A percentile compares a stretch with the other conserved stretches of the same genome.
Evolutionary conservation across 1,284 basidiomycete species (phyloP).

Genomic region (Tremellales sp.): DNA sequence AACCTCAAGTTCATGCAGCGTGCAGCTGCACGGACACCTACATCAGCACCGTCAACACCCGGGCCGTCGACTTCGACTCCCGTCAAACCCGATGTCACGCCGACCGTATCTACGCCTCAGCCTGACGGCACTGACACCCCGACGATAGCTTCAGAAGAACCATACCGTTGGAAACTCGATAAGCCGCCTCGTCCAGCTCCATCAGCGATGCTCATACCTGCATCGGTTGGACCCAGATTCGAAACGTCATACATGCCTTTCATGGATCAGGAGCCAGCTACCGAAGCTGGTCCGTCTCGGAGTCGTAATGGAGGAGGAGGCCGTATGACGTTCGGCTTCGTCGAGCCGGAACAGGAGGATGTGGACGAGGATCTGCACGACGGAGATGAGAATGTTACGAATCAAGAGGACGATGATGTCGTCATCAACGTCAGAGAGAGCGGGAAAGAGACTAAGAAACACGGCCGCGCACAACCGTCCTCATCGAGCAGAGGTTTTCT

Average conservation of each 20-base stretch:
- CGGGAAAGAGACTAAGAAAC: not conserved
- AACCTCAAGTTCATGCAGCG: slow-evolving; percentile 49
- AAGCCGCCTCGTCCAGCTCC: not conserved
- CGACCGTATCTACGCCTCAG: not conserved
- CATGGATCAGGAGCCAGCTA: slow-evolving; percentile 4
- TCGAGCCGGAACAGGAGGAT: slow-evolving; percentile 8
- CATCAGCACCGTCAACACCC: slow-evolving; percentile 3
- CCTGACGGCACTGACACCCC: not conserved
- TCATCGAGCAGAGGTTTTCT: too few relatives aligned
- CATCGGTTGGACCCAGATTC: slow-evolving; percentile 14
- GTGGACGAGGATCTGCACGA: not conserved
- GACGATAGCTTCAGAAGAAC: not conserved
- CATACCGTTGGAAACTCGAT: not conserved
- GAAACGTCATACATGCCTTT: slow-evolving; percentile 33
- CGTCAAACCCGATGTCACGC: not conserved
- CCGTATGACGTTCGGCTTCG: slow-evolving; percentile 13
- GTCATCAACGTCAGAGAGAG: not conserved
- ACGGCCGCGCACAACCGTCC: not conserved
- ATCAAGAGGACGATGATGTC: slow-evolving; percentile 4
- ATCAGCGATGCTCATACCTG: not conserved
- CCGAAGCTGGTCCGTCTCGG: not conserved
- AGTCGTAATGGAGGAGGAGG: slow-evolving; percentile 6
- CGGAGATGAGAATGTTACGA: not conserved
- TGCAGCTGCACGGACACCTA: slow-evolving; percentile 20
- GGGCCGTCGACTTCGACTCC: not conserved